A percentile compares a stretch with the other conserved stretches of the same genome.
These are phyloP conservation scores for Graphilbum ipis-grandicollis DNA, from an alignment of 2,329 filamentous ascomycete species.

Conservation along the genomic window DNA sequence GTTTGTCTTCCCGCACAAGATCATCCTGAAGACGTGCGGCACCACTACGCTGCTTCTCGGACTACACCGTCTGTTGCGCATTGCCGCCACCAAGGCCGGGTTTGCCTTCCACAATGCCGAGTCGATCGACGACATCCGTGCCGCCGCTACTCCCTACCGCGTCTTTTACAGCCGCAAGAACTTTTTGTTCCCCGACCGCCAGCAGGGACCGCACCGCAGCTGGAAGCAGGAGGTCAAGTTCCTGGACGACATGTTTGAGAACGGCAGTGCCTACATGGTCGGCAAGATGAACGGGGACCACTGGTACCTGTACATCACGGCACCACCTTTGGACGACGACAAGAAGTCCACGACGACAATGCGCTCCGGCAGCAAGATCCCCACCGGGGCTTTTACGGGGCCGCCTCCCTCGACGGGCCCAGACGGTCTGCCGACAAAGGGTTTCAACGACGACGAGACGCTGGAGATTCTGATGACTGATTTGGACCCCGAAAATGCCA, in stretches of 20 bases:
- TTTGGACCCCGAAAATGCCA: conserved; percentile 48
- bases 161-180: conserved; percentile 99
- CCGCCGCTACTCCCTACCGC: conserved; percentile 76
- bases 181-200: conserved; percentile 87
- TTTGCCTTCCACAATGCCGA: conserved; percentile 65
- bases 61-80: conserved; percentile 78
- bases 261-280: conserved; percentile 97
- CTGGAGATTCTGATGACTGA: conserved; percentile 59
- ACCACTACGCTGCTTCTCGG: conserved; percentile 88
- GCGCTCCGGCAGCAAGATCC: conserved; percentile 24
- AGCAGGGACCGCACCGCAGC: conserved; percentile 86
- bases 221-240: conserved; percentile 94
- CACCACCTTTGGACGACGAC: conserved; percentile 53
- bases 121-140: conserved; percentile 46
- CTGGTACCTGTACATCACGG: conserved; percentile 96
- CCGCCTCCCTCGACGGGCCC: background rate
- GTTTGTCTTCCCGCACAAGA: conserved; percentile 99
- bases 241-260: conserved; percentile 77
- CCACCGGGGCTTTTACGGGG: conserved; percentile 23
- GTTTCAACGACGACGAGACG: conserved; percentile 66
- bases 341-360: conserved; percentile 12
- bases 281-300: conserved; percentile 99
- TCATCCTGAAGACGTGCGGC: conserved; percentile 95
- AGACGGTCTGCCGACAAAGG: too few relatives aligned
- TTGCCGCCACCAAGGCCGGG: conserved; percentile 74